Conservation (phyloP, 225 moss, liverwort and hornwort species). For the Lunularia cruciata region DNA sequence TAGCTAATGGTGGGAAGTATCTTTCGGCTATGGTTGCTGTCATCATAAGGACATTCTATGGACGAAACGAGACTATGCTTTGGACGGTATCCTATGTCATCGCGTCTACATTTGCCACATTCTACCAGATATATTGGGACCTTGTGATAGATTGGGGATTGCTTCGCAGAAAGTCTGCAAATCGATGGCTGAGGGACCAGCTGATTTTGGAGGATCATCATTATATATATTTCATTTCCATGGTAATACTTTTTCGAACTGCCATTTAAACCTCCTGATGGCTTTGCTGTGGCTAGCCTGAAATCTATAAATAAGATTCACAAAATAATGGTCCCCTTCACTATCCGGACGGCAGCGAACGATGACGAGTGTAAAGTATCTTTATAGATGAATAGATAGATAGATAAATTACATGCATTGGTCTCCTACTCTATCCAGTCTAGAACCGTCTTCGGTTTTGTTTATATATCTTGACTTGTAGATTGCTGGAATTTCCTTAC, state of each 20-base stretch:
- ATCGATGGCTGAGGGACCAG: conserved; percentile 80
- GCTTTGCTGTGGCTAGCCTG: too few relatives aligned
- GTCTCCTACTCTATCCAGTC: too few relatives aligned
- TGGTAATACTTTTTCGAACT: too few relatives aligned
- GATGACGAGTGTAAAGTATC: too few relatives aligned
- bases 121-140: conserved; percentile 85
- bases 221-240: conserved; percentile 79
- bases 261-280: too few relatives aligned
- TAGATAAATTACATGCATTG: too few relatives aligned
- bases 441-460: too few relatives aligned
- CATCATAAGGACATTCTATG: conserved; percentile 38
- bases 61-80: conserved; percentile 30
- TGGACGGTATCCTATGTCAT: conserved; percentile 44
- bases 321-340: too few relatives aligned
- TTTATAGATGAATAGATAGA: too few relatives aligned
- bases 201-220: conserved; percentile 61
- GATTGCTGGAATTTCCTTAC: conserved; percentile 1
- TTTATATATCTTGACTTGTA: neutral
- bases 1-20: conserved; percentile 78
- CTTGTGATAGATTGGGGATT: conserved; percentile 85
- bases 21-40: conserved; percentile 66
- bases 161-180: conserved; percentile 52
- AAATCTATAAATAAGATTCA: too few relatives aligned
- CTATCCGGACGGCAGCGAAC: too few relatives aligned
- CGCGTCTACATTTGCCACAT: conserved; percentile 52